Base-by-base conservation (phyloP, 192 early-diverging fungal genomes). In the Coemansia sp. region DNA sequence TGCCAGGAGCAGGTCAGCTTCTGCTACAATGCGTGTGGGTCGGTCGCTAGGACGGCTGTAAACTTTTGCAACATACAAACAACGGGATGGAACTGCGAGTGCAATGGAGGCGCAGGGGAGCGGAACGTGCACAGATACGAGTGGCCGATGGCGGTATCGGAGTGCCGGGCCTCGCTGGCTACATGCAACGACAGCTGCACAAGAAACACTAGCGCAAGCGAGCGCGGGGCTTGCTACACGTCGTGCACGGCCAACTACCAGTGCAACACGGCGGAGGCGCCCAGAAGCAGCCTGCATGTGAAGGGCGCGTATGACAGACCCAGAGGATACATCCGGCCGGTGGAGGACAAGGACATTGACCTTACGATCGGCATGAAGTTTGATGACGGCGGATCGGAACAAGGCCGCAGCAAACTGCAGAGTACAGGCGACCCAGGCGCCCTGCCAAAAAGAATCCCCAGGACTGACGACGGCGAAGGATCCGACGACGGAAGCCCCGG, bases 11-110 rank as follows among this genome's bases (percentile, higher is more conserved):
- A 83, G 19, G 75, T 83, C 66, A 74, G 75, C 54, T 83, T 77
- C 66, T 83, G 80, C 69, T 83, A 83, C 63, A 83, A 74, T 45
- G 40, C 66, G 3, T 83, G 80, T 42, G 69, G 69, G 11, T 68
- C 75, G 9, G 80, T 83, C 10, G 58, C 63, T 21, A 63, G 52
- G 43, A 83, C 80, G 12, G 60, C 49, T 9, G 48, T 54, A 37
- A 83, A 83, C 63, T 83, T 83, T 74, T 83, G 80, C 75, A 83
- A 77, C 53, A 74, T 83, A 39, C 71, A 72, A 9, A 83, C 80
- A 16, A 83, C 76, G 71, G 80, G 80, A 15, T 83, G 80, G 80
- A 74, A 83, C 72, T 83, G 80, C 48, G 71, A 60, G 23, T 82
- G 79, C 61, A 57, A 19, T 23, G 44, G 53, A 41, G 61, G 65